Evolutionary conservation across 2,329 filamentous ascomycete genomes (phyloP).

Genomic region (Pezicula neosporulosa): DNA sequence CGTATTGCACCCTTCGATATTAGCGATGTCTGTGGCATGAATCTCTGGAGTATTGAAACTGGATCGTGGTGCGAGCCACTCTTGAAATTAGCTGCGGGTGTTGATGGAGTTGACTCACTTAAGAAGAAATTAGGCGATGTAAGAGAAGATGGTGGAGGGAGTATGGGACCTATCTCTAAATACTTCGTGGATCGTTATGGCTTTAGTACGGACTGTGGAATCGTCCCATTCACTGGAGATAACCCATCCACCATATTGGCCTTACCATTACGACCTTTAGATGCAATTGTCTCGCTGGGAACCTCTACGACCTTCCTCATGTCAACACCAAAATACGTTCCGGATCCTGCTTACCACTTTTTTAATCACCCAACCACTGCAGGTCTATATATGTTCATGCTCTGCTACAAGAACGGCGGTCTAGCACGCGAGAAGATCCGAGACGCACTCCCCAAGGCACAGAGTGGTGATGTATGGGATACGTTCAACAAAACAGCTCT

Average conservation of each 20-base stretch:
- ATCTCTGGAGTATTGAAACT: conserved; percentile 84
- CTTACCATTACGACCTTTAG: conserved; percentile 78
- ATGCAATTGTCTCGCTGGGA: conserved; percentile 91
- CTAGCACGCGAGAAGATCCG: conserved; percentile 88
- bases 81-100: conserved; percentile 66
- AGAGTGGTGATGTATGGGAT: conserved; percentile 63
- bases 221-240: conserved; percentile 90
- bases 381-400: conserved; percentile 98
- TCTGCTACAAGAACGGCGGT: conserved; percentile 98
- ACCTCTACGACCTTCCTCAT: conserved; percentile 97
- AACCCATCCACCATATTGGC: conserved; percentile 95
- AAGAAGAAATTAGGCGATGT: conserved; percentile 78
- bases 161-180: conserved; percentile 68
- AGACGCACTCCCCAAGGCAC: conserved; percentile 64
- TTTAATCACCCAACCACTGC: conserved; percentile 94
- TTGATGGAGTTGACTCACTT: conserved; percentile 59
- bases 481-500: conserved; percentile 74
- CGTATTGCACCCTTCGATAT: conserved; percentile 86
- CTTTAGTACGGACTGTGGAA: conserved; percentile 69
- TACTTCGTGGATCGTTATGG: conserved; percentile 82
- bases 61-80: conserved; percentile 72
- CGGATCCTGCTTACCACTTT: conserved; percentile 91
- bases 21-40: conserved; percentile 93
- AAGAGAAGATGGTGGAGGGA: conserved; percentile 73
- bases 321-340: conserved; percentile 88